Conservation (phyloP, 352 stramenopile species). For the Phytophthora aleatoria region DNA sequence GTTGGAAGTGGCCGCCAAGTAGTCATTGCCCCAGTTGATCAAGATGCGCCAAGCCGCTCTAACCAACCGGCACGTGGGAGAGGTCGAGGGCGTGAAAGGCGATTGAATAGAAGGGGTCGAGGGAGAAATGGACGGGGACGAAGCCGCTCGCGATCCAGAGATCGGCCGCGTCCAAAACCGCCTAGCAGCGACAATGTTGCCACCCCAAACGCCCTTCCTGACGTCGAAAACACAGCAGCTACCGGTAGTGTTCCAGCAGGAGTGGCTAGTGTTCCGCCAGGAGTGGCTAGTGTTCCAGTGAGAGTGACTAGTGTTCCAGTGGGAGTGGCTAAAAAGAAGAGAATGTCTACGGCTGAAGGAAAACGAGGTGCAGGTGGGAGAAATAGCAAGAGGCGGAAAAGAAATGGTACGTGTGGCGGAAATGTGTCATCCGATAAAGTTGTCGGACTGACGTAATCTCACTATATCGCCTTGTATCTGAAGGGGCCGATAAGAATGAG, state of each 20-base stretch:
- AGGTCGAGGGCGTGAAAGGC: conserved; percentile 23
- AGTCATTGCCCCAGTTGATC: conserved; percentile 25
- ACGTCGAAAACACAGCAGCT: conserved; percentile 1
- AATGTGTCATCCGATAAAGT: neutral
- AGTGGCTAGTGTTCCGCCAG: neutral
- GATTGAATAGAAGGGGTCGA: conserved; percentile 24
- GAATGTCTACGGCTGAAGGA: conserved; percentile 10
- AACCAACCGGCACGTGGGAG: conserved; percentile 13
- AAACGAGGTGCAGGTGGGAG: conserved; percentile 14
- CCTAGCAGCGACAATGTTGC: conserved; percentile 5
- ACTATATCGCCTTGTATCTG: conserved; percentile 1
- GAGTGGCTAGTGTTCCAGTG: conserved; percentile 1
- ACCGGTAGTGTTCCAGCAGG: conserved; percentile 1
- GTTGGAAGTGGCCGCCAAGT: conserved; percentile 35
- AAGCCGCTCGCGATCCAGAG: conserved; percentile 36
- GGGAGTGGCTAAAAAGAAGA: conserved; percentile 17
- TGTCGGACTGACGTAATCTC: conserved; percentile 9
- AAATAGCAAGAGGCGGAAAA: conserved; percentile 41
- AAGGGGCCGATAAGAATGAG: conserved; percentile 23
- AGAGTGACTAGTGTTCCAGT: conserved; percentile 4
- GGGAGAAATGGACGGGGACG: conserved; percentile 25
- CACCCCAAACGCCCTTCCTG: conserved; percentile 4
- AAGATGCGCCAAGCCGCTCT: conserved; percentile 7
- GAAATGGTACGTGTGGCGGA: conserved; percentile 32
- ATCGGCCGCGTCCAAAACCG: conserved; percentile 21